Conservation (phyloP, 257 asterid species). For the Gentiana straminea region DNA sequence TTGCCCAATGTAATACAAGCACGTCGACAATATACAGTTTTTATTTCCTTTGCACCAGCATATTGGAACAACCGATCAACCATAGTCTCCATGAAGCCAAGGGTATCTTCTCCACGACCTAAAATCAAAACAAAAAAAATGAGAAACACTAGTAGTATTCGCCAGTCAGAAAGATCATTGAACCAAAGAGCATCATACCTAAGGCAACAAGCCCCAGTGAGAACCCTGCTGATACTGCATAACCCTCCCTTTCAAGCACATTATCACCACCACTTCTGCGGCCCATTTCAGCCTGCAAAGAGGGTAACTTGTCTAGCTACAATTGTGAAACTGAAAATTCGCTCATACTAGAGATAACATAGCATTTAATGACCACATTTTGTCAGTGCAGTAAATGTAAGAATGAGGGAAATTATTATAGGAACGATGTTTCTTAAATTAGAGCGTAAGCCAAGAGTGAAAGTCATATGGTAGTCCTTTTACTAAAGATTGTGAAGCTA, state of each 20-base stretch:
- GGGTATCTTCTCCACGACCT: constrained; percentile 92
- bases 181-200: constrained; percentile 40
- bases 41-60: constrained; percentile 66
- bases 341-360: background rate
- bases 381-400: too few species aligned
- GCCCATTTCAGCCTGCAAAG: constrained; percentile 82
- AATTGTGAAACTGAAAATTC: background rate
- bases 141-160: constrained; percentile 12
- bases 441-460: background rate
- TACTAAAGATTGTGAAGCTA: background rate
- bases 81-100: constrained; percentile 66
- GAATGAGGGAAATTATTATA: too few species aligned
- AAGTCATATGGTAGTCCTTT: background rate
- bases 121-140: constrained; percentile 5
- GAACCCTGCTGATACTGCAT: constrained; percentile 95
- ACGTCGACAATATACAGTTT: constrained; percentile 36
- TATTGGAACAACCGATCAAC: constrained; percentile 78
- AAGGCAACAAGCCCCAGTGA: constrained; percentile 88
- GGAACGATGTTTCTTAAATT: too few species aligned
- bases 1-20: constrained; percentile 1
- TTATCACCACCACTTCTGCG: constrained; percentile 99
- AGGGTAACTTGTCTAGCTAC: background rate
- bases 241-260: constrained; percentile 98
- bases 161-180: constrained; percentile 7
- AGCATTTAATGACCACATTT: background rate